Evolutionary conservation across 73 alveolate genomes (phyloP).

Genomic region (Paramecium bursaria): DNA sequence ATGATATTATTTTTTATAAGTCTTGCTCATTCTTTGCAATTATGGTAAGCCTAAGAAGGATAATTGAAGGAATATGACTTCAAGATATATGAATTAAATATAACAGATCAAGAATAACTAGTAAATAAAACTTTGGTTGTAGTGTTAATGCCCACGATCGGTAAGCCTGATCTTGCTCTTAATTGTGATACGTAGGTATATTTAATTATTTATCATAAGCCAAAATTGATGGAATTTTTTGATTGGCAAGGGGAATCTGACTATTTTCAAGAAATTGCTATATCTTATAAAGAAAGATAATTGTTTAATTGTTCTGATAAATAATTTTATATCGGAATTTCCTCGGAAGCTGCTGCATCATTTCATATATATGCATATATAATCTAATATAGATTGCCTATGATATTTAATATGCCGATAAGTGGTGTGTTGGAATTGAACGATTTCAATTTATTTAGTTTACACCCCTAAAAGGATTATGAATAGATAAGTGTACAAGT

Average conservation of each 20-base stretch:
- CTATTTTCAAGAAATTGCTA: conserved; percentile 7
- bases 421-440: conserved; percentile 13
- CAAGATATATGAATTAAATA: conserved; percentile 20
- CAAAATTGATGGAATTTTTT: conserved; percentile 38
- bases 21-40: no score
- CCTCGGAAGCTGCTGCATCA: conserved; percentile 1
- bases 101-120: not conserved
- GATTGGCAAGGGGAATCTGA: conserved; percentile 30
- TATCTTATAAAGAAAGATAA: conserved; percentile 27
- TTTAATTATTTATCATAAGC: not conserved
- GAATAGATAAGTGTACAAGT: conserved; percentile 20
- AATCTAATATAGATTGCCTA: conserved; percentile 12
- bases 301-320: conserved; percentile 40
- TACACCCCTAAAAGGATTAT: not conserved
- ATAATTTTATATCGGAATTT: conserved; percentile 27
- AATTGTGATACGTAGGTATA: conserved; percentile 19
- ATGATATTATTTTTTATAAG: no score
- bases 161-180: conserved; percentile 26
- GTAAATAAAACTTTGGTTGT: conserved; percentile 12
- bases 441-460: not conserved
- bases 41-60: no score
- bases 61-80: no score
- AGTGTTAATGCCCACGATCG: conserved; percentile 21
- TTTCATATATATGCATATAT: not conserved
- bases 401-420: not conserved